phyloP scores from a whole-genome alignment of 768 basidiomycete genomes.

The Glaciozyma antarctica region DNA sequence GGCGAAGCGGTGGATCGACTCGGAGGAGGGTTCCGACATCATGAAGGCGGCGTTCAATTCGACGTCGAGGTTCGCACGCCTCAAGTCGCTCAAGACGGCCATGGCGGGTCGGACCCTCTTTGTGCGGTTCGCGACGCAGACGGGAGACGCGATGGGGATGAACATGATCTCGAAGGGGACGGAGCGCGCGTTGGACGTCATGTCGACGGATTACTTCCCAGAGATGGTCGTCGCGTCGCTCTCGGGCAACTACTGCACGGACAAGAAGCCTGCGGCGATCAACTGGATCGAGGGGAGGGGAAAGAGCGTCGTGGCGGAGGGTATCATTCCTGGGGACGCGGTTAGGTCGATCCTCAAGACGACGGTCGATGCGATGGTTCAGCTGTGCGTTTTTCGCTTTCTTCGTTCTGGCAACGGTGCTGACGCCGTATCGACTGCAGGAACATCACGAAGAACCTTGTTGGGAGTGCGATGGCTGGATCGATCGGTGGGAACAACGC shows the following conservation, averaged over 20 bases:
- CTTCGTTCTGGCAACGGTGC: no score
- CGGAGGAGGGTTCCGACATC: conserved; percentile 62
- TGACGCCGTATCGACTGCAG: no score
- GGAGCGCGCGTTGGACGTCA: conserved; percentile 76
- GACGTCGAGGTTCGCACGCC: conserved; percentile 82
- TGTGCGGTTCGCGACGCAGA: conserved; percentile 84
- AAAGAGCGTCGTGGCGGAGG: conserved; percentile 95
- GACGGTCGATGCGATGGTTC: conserved; percentile 76
- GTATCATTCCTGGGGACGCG: conserved; percentile 75
- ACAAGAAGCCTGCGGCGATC: conserved; percentile 99
- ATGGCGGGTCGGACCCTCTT: conserved; percentile 89
- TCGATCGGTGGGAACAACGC: conserved; percentile 98
- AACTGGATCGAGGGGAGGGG: conserved; percentile 99
- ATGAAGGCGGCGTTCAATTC: conserved; percentile 83
- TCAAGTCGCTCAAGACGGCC: conserved; percentile 75
- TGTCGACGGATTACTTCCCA: conserved; percentile 67
- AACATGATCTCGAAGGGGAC: conserved; percentile 99
- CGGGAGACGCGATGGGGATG: conserved; percentile 99
- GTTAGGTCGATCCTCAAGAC: conserved; percentile 92
- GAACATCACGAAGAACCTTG: conserved; percentile 91
- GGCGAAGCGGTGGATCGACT: conserved; percentile 79
- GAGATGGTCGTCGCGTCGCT: conserved; percentile 84
- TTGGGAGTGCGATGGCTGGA: conserved; percentile 97
- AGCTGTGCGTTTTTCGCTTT: conserved; percentile 43
- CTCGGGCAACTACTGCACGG: conserved; percentile 96